Evolutionary conservation across 1,139 yeast species (phyloP).

Genomic region (Yamadazyma atmosphaerica): DNA sequence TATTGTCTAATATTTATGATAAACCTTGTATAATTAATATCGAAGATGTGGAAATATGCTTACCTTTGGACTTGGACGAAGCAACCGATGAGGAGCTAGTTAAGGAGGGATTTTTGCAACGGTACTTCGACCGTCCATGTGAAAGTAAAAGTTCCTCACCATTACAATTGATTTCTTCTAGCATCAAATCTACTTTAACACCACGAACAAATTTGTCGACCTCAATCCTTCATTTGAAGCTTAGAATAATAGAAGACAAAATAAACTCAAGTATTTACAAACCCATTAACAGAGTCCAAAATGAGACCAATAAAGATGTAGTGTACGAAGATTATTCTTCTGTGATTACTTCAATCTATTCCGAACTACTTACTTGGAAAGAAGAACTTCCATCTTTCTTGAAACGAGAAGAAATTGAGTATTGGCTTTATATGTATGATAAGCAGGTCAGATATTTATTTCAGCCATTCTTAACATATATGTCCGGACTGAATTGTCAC

Average conservation of each 20-base stretch:
- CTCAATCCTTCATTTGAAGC: conserved; percentile 1
- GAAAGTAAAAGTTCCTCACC: conserved; percentile 1
- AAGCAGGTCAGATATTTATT: background rate
- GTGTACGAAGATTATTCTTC: background rate
- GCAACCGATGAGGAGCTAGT: background rate
- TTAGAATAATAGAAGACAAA: conserved; percentile 1
- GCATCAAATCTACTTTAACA: background rate
- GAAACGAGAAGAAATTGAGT: background rate
- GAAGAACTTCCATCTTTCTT: conserved; percentile 1
- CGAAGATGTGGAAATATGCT: background rate
- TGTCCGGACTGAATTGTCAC: background rate
- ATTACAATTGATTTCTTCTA: background rate
- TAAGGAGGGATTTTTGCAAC: conserved; percentile 1
- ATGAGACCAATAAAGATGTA: background rate
- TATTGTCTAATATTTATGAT: conserved; percentile 1
- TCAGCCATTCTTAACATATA: conserved; percentile 1
- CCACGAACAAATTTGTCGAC: conserved; percentile 1
- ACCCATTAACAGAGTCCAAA: background rate
- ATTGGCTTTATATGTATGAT: conserved; percentile 2
- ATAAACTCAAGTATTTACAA: conserved; percentile 1
- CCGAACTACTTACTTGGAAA: background rate
- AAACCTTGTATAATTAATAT: conserved; percentile 1
- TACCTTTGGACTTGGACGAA: conserved; percentile 1
- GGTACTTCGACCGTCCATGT: background rate
- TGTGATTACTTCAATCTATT: background rate